phyloP scores from a whole-genome alignment of 2,329 filamentous ascomycete species.

The Fusarium illudens region DNA sequence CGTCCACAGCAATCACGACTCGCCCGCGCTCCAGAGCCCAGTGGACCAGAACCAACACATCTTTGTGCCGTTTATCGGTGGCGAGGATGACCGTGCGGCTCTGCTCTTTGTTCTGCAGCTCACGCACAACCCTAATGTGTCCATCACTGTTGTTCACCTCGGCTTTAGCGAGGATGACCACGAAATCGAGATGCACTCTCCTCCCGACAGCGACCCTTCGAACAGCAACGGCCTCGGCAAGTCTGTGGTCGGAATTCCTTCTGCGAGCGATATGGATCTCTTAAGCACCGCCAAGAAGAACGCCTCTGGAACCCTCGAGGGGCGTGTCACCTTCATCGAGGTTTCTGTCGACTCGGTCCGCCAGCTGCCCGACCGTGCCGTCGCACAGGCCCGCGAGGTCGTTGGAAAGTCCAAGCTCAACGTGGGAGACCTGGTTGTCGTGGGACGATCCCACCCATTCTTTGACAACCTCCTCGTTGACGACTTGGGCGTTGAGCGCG shows the following conservation, averaged over 20 bases:
- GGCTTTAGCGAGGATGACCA: conserved; percentile 32
- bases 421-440: conserved; percentile 40
- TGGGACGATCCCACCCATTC: conserved; percentile 34
- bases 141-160: conserved; percentile 74
- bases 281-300: conserved; percentile 37
- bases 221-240: conserved; percentile 20
- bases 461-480: conserved; percentile 26
- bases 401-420: conserved; percentile 38
- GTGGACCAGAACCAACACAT: conserved; percentile 80
- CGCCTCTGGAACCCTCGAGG: conserved; percentile 23
- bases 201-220: conserved; percentile 11
- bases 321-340: conserved; percentile 34
- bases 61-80: conserved; percentile 88
- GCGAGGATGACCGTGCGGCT: conserved; percentile 81
- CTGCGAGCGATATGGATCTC: conserved; percentile 42
- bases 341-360: conserved; percentile 37
- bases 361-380: conserved; percentile 39
- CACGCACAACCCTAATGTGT: conserved; percentile 79
- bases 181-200: conserved; percentile 8
- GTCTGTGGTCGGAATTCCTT: conserved; percentile 9
- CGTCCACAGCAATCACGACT: conserved; percentile 56
- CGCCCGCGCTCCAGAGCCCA: conserved; percentile 60
- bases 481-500: conserved; percentile 40
- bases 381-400: conserved; percentile 25
- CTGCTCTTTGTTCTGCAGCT: conserved; percentile 85